Evolutionary conservation across 345 rosid species (phyloP), one percentile per base, ranked within the genome.

Genomic region (Zanthoxylum bungeanum): DNA sequence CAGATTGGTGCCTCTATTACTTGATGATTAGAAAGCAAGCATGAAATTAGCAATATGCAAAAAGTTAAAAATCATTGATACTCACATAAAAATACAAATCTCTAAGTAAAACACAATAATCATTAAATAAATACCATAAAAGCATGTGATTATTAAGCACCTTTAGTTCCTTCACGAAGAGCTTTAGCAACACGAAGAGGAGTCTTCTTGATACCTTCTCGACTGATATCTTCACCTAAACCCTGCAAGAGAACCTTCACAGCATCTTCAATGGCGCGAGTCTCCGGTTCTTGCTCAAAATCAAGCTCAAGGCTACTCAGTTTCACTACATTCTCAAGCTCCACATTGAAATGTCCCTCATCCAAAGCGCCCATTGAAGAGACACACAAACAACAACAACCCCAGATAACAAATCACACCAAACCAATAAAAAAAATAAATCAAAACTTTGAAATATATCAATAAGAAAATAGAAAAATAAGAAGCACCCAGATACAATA

Each of bases 131-230:
- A 44, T 3, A 44, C 4, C 3, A 14, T 44, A 44, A 16, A 7
- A 36, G 19, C 10, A 47, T 40, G 1, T 37, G 12, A 37, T n/a
- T 3, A 27, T 22, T 14, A 14, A 36, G 57, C 62, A 96, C 99
- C 98, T 91, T 73, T 84, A 66, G 96, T 96, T 55, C 89, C 97
- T 74, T 88, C 88, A 4, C 88, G 84, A 70, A 96, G 86, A 8
- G 99, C 96, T 79, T 91, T 93, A 53, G 99, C 98, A 40, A 96
- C 98, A 40, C 99, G 97, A 72, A 87, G 76, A 55, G 99, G 97
- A 60, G 99, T 96, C 81, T 84, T 96, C 71, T 76, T 89, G 69
- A 96, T 76, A 42, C 99, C 99, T 80, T 93, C 96, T 51, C 99
- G 83, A 60, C 84, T 74, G 73, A 89, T 24, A 85, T 96, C 93